phyloP scores from a whole-genome alignment of 2,329 filamentous ascomycete species.

The Waltergamsia citrina region DNA sequence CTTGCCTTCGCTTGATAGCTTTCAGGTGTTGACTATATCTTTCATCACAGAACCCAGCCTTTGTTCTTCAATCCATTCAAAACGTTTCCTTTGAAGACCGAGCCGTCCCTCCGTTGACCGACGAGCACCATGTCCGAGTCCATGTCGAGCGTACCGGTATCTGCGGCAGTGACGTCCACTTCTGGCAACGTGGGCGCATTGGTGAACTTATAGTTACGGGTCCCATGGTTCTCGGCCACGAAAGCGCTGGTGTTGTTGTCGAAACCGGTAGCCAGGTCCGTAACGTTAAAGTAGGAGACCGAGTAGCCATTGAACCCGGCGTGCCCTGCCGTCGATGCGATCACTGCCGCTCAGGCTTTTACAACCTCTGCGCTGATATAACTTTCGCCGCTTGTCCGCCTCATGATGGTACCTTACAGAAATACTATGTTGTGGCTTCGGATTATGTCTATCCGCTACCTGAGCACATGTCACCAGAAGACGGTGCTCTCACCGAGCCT shows the following conservation, averaged over 20 bases:
- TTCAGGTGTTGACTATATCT: too few species aligned
- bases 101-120: background rate
- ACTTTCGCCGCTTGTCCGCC: slow-evolving; percentile 79
- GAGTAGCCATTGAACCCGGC: slow-evolving; percentile 74
- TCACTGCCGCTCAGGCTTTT: slow-evolving; percentile 63
- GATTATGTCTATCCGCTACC: slow-evolving; percentile 90
- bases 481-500: slow-evolving; percentile 85
- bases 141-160: background rate
- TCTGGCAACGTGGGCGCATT: slow-evolving; percentile 9
- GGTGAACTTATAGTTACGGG: slow-evolving; percentile 3
- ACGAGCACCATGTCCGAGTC: background rate
- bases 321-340: slow-evolving; percentile 66
- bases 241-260: slow-evolving; percentile 57
- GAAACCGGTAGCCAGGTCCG: slow-evolving; percentile 50
- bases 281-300: slow-evolving; percentile 57
- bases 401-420: slow-evolving; percentile 78
- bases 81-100: background rate
- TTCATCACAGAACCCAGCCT: too few species aligned
- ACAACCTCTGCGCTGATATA: slow-evolving; percentile 77
- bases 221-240: slow-evolving; percentile 29
- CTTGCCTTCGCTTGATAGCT: too few species aligned
- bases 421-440: slow-evolving; percentile 75
- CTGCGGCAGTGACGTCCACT: slow-evolving; percentile 1
- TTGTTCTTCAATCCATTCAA: too few species aligned
- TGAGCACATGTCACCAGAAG: slow-evolving; percentile 63